Percentiles rank a stretch among this genome's conserved stretches.
These are phyloP conservation scores for Alternaria longipes DNA, from an alignment of 2,329 filamentous ascomycete species.

Conservation along the genomic window DNA sequence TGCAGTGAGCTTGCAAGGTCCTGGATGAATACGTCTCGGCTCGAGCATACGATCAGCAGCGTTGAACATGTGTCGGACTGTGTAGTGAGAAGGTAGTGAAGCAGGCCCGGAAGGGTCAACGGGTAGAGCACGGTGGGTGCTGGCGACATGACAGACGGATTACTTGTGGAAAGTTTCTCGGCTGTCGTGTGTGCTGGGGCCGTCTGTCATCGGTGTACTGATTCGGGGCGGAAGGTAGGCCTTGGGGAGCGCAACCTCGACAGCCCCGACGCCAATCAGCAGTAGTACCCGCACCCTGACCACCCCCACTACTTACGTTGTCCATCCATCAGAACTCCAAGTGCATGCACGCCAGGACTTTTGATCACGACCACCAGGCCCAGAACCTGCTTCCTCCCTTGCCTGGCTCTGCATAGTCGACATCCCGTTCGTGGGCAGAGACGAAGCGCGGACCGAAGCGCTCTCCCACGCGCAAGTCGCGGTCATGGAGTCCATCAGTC, in stretches of 20 bases:
- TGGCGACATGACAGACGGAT: conserved; percentile 24
- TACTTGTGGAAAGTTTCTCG: conserved; percentile 1
- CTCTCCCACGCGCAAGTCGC: conserved; percentile 22
- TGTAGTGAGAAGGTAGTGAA: conserved; percentile 69
- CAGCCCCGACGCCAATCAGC: conserved; percentile 15
- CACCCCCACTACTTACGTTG: conserved; percentile 16
- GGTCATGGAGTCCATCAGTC: conserved; percentile 92
- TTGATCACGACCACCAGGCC: conserved; percentile 29
- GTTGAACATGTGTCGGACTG: conserved; percentile 63
- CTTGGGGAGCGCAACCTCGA: not conserved
- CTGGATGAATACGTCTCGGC: conserved; percentile 70
- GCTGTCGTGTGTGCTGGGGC: conserved; percentile 22
- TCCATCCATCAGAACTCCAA: conserved; percentile 17
- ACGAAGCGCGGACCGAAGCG: conserved; percentile 22
- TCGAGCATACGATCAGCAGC: conserved; percentile 75
- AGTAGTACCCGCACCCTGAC: conserved; percentile 19
- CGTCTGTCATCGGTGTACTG: conserved; percentile 14
- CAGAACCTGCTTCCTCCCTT: conserved; percentile 29
- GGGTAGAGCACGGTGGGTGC: conserved; percentile 52
- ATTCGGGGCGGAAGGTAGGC: conserved; percentile 6
- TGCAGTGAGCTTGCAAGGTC: conserved; percentile 63
- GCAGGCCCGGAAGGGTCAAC: conserved; percentile 59
- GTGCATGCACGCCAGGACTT: conserved; percentile 35
- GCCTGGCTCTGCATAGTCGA: conserved; percentile 39
- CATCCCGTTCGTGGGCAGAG: conserved; percentile 23